Base-by-base conservation (phyloP, 805 yeast genomes). In the Cyberlindnera japonica region DNA sequence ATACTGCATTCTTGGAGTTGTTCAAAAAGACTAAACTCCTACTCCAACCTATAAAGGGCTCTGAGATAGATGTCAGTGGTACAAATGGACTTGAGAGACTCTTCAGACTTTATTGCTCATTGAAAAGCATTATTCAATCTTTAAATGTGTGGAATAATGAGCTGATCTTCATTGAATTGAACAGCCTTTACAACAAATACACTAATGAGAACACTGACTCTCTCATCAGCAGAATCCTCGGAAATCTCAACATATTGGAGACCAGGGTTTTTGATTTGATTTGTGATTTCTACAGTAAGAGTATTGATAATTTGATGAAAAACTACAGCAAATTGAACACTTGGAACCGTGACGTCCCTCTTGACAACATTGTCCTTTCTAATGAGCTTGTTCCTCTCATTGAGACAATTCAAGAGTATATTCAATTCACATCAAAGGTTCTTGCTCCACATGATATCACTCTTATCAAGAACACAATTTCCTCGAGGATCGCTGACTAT, bases 291-390 rank as follows among this genome's bases (percentile, higher is more conserved):
- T 50, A 60, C 21, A 47, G 53, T 28, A 63, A 54, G 42, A 34
- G 56, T 5, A 39, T 63, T 13, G 55, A 54, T 21, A 53, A 58
- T 13, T 47, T 65, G 2, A 43, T 65, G 17, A 53, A 55, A 37
- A 54, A 49, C 23, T 68, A 67, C 41, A 58, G 56, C 20, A 58
- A 59, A 38, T 30, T 65, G 12, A 59, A 58, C 20, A 47, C 49
- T 4, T 66, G 71, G 71, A 53, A 55, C 4, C 34, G 24, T 6
- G 32, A 20, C 5, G 33, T 33, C 7, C 37, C 29, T 6, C 15
- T 32, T 3, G 39, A 45, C 1, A 35, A 23, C 7, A 35, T 44
- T 4, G 37, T 45, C 3, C 40, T 59, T 2, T 53, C 59, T 3
- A 44, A 53, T 5, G 68, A 65, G 44, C 40, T 64, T 5, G 23